These are phyloP conservation scores for Aspergillus viridinutans DNA, from an alignment of 2,329 filamentous ascomycete genomes.

Conservation along the genomic window DNA sequence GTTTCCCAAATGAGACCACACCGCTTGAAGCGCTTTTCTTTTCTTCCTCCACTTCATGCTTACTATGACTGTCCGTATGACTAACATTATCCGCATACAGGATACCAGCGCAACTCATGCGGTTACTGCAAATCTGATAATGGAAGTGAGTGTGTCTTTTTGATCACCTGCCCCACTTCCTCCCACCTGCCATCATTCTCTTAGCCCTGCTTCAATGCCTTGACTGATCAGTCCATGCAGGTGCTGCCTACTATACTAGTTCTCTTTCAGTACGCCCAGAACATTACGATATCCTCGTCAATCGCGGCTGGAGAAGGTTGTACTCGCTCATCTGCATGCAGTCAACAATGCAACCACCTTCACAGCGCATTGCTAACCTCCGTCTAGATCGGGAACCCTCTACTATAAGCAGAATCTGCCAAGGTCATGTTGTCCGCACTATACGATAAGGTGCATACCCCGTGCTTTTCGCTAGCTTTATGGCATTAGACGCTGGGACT, in stretches of 20 bases:
- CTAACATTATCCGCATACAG: slow-evolving; percentile 19
- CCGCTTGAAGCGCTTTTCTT: background rate
- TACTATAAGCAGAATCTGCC: slow-evolving; percentile 57
- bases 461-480: background rate
- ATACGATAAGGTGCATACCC: slow-evolving; percentile 41
- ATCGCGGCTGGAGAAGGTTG: slow-evolving; percentile 49
- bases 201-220: background rate
- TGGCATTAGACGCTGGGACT: background rate
- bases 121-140: slow-evolving; percentile 46
- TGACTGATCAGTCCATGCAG: slow-evolving; percentile 24
- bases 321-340: background rate
- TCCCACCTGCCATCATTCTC: slow-evolving; percentile 1
- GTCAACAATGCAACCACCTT: background rate
- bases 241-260: slow-evolving; percentile 45
- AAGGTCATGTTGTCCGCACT: slow-evolving; percentile 86
- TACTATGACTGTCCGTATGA: background rate
- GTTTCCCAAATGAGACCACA: background rate
- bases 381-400: slow-evolving; percentile 42
- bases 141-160: slow-evolving; percentile 39
- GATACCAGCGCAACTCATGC: slow-evolving; percentile 46
- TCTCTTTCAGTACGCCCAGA: slow-evolving; percentile 41
- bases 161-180: slow-evolving; percentile 2
- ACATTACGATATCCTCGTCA: slow-evolving; percentile 47
- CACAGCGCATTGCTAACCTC: slow-evolving; percentile 5
- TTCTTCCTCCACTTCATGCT: background rate